Evolutionary conservation across 1,284 basidiomycete species (phyloP).

Genomic region (Fistulina hepatica): DNA sequence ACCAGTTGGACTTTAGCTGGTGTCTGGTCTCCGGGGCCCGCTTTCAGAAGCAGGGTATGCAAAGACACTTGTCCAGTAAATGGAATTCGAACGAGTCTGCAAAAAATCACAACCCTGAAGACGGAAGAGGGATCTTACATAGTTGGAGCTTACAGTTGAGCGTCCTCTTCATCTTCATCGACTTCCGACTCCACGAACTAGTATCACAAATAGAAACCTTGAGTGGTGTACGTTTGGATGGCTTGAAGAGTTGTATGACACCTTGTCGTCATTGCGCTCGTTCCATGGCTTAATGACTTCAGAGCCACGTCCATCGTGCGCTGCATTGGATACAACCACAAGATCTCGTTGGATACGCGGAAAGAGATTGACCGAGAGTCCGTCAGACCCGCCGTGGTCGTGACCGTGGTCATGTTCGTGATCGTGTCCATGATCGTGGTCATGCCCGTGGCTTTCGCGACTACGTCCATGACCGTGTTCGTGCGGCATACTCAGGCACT

Average conservation of each 20-base stretch:
- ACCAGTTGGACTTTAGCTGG: constrained; percentile 59
- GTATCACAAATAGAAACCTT: constrained; percentile 2
- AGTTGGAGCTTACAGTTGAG: constrained; percentile 57
- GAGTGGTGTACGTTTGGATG: constrained; percentile 5
- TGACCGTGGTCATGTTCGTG: constrained; percentile 47
- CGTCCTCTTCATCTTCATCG: too few species aligned
- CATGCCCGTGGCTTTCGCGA: constrained; percentile 32
- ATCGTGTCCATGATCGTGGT: constrained; percentile 45
- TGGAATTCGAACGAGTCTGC: constrained; percentile 66
- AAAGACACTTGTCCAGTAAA: constrained; percentile 75
- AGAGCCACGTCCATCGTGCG: constrained; percentile 31
- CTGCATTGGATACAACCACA: constrained; percentile 61
- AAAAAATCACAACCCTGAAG: neutral
- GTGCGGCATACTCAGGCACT: constrained; percentile 1
- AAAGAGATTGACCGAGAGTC: constrained; percentile 61
- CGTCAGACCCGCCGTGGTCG: constrained; percentile 35
- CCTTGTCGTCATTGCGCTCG: constrained; percentile 51
- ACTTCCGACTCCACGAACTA: constrained; percentile 73
- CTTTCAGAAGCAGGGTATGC: constrained; percentile 60
- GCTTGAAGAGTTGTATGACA: constrained; percentile 21
- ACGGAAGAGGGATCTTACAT: neutral
- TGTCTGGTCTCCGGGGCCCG: constrained; percentile 62
- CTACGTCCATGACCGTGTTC: neutral
- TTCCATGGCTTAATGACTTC: constrained; percentile 72
- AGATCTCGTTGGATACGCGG: constrained; percentile 59